Percentiles rank a stretch among this genome's conserved stretches.
These are phyloP conservation scores for Boletus vinaceobasis DNA, from an alignment of 768 basidiomycete genomes.

Conservation along the genomic window DNA sequence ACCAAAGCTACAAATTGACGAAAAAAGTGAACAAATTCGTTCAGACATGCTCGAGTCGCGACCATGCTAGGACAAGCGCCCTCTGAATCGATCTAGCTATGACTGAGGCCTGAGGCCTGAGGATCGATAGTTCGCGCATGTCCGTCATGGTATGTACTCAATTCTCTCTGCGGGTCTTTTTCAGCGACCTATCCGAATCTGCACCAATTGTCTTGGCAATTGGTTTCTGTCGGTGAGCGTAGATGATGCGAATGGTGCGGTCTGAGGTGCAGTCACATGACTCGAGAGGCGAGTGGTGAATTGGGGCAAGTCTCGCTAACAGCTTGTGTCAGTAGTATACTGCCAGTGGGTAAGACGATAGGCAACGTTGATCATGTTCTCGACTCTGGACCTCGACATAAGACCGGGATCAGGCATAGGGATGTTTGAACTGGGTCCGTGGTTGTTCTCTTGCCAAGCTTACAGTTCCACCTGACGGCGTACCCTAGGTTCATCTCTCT, in stretches of 20 bases:
- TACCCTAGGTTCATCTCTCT: slow-evolving; percentile 67
- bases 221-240: no score
- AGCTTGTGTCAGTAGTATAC: no score
- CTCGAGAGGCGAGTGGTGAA: neutral
- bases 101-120: no score
- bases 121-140: neutral
- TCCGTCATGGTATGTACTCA: no score
- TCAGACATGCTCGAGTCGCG: neutral
- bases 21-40: no score
- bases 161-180: no score
- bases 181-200: no score
- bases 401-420: slow-evolving; percentile 74
- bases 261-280: slow-evolving; percentile 9
- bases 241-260: no score
- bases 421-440: slow-evolving; percentile 69
- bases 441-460: neutral
- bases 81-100: neutral
- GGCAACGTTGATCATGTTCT: slow-evolving; percentile 45
- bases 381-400: slow-evolving; percentile 71
- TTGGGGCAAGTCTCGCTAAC: slow-evolving; percentile 10
- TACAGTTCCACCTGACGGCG: neutral
- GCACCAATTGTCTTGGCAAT: no score
- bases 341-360: neutral
- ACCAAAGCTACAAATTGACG: neutral
- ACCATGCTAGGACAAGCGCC: neutral